phyloP scores from a whole-genome alignment of 257 asterid genomes.

The Solanum acaule region DNA sequence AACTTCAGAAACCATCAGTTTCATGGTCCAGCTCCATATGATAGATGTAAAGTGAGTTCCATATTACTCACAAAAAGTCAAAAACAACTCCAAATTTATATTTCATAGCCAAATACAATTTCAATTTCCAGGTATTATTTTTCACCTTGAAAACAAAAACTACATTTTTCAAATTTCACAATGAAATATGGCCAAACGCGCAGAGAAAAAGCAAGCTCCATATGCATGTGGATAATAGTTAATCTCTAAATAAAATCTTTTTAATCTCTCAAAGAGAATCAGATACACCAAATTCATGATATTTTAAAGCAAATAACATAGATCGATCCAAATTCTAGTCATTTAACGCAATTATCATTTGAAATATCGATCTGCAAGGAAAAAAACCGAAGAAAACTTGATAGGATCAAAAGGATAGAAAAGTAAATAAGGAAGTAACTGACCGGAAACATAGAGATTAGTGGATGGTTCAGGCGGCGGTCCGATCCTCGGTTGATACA shows the following conservation, averaged over 20 bases:
- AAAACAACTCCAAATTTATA: background rate
- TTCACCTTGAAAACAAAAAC: background rate
- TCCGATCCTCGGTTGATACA: slow-evolving; percentile 34
- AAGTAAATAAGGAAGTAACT: background rate
- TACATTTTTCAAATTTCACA: background rate
- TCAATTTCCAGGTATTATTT: background rate
- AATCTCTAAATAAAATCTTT: too few species aligned
- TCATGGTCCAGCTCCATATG: background rate
- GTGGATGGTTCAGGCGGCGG: slow-evolving; percentile 77
- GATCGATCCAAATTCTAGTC: background rate
- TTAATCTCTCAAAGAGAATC: background rate
- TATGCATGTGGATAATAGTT: too few species aligned
- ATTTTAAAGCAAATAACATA: background rate
- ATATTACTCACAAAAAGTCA: background rate
- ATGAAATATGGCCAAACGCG: background rate
- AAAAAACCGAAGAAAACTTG: background rate
- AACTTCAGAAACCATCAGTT: background rate
- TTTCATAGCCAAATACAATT: background rate
- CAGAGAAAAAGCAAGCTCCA: too few species aligned
- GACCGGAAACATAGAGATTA: slow-evolving; percentile 81
- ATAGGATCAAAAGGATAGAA: background rate
- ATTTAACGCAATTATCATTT: background rate
- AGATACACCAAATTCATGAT: background rate
- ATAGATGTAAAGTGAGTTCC: background rate
- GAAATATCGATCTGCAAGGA: background rate